These are phyloP conservation scores for Zizania latifolia DNA, from an alignment of 176 grass and related monocot genomes.

Conservation along the genomic window DNA sequence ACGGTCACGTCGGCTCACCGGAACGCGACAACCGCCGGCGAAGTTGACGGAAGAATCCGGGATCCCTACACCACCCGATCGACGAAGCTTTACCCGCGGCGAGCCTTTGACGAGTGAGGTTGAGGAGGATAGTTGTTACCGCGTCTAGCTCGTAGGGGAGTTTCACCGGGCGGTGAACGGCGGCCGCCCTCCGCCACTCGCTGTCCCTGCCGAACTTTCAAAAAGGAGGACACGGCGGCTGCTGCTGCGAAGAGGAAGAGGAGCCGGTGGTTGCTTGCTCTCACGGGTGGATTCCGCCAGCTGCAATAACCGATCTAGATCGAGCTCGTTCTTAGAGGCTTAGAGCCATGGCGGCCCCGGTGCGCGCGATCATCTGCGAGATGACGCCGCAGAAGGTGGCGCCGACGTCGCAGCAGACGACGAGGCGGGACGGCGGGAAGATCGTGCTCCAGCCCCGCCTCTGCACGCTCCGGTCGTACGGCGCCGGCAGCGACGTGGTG, in stretches of 20 bases:
- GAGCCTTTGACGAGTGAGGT: neutral
- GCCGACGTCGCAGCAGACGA: neutral
- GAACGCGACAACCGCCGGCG: slow-evolving; percentile 33
- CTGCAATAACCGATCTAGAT: too few species aligned
- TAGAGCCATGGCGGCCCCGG: slow-evolving; percentile 28
- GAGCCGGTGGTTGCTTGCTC: neutral
- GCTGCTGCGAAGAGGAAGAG: too few species aligned
- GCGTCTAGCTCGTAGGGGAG: neutral
- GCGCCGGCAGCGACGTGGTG: slow-evolving; percentile 40
- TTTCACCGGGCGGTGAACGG: slow-evolving; percentile 39
- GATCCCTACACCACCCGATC: slow-evolving; percentile 28
- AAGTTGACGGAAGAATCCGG: slow-evolving; percentile 1
- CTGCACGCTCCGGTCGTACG: slow-evolving; percentile 86
- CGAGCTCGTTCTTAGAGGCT: neutral
- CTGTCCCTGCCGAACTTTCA: slow-evolving; percentile 31
- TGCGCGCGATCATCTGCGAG: slow-evolving; percentile 62
- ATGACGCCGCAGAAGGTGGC: slow-evolving; percentile 45
- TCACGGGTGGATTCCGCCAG: neutral
- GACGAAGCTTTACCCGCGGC: neutral
- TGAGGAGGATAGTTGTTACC: too few species aligned
- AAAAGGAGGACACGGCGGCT: slow-evolving; percentile 18
- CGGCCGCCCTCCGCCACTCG: slow-evolving; percentile 11
- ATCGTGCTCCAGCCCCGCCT: slow-evolving; percentile 85
- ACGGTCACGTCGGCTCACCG: slow-evolving; percentile 37
- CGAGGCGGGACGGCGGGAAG: slow-evolving; percentile 41